Conservation (phyloP, 1,139 yeast genomes). For the Yamadazyma taylorii region DNA sequence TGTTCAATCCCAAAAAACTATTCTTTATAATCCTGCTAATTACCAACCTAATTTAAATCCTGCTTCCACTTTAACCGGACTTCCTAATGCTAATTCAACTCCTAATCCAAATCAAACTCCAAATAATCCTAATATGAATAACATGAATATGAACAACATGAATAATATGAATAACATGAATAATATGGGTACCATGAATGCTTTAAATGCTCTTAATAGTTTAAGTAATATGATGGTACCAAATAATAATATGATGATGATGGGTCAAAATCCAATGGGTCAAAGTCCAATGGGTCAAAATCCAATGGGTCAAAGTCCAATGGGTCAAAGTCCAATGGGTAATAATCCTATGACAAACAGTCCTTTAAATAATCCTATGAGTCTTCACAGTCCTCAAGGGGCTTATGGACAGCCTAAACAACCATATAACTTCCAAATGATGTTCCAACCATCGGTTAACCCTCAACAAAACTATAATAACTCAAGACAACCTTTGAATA, state of each 20-base stretch:
- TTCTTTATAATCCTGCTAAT: slow-evolving; percentile 68
- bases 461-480: slow-evolving; percentile 26
- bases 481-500: slow-evolving; percentile 13
- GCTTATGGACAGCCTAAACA: slow-evolving; percentile 17
- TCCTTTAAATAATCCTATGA: slow-evolving; percentile 7
- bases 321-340: slow-evolving; percentile 2
- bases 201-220: slow-evolving; percentile 17
- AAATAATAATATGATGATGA: slow-evolving; percentile 8
- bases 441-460: slow-evolving; percentile 44
- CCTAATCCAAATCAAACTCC: slow-evolving; percentile 7
- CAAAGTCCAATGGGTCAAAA: slow-evolving; percentile 8
- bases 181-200: slow-evolving; percentile 11
- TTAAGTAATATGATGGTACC: slow-evolving; percentile 19
- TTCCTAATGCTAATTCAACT: slow-evolving; percentile 12
- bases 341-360: background rate
- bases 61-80: slow-evolving; percentile 13
- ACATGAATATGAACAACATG: slow-evolving; percentile 8
- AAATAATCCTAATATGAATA: slow-evolving; percentile 11
- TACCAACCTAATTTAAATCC: slow-evolving; percentile 26
- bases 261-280: slow-evolving; percentile 1
- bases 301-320: slow-evolving; percentile 3
- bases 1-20: slow-evolving; percentile 49
- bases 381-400: slow-evolving; percentile 10
- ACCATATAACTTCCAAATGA: slow-evolving; percentile 39
- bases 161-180: slow-evolving; percentile 9